Conservation (phyloP, 345 rosid species). For the Eucalyptus fibrosa region DNA sequence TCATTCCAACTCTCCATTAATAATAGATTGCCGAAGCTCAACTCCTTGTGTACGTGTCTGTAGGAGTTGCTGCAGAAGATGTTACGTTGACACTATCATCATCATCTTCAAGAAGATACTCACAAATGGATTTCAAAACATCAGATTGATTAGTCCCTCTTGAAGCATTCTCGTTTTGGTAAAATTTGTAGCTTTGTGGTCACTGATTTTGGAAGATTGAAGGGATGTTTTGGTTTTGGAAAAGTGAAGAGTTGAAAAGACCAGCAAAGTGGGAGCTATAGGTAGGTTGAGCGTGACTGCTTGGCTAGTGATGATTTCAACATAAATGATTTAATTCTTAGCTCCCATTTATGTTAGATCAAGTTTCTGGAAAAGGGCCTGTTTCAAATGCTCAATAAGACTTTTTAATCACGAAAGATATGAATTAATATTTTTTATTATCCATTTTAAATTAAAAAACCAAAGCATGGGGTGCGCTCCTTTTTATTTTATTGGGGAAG, state of each 20-base stretch:
- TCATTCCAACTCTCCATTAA: slow-evolving; percentile 18
- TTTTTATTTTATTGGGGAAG: neutral
- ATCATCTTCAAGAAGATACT: neutral
- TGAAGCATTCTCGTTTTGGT: neutral
- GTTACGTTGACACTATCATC: neutral
- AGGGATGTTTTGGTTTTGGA: neutral
- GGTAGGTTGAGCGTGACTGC: neutral
- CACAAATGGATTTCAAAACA: neutral
- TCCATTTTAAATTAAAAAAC: neutral
- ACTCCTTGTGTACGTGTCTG: neutral
- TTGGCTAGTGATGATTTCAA: neutral
- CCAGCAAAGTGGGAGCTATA: neutral
- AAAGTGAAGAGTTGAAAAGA: neutral
- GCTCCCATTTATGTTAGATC: neutral
- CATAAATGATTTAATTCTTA: no score
- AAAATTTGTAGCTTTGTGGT: neutral
- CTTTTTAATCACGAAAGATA: neutral
- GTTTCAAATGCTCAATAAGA: neutral
- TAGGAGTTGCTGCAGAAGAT: neutral
- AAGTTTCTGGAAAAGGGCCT: neutral
- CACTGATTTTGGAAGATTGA: neutral
- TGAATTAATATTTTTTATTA: neutral
- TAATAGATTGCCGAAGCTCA: slow-evolving; percentile 14
- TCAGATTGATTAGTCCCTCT: neutral
- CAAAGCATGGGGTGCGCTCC: neutral